Percentiles rank a stretch among this genome's conserved stretches.
These are phyloP conservation scores for Penicillium sp. DNA, from an alignment of 2,329 filamentous ascomycete species.

Conservation along the genomic window DNA sequence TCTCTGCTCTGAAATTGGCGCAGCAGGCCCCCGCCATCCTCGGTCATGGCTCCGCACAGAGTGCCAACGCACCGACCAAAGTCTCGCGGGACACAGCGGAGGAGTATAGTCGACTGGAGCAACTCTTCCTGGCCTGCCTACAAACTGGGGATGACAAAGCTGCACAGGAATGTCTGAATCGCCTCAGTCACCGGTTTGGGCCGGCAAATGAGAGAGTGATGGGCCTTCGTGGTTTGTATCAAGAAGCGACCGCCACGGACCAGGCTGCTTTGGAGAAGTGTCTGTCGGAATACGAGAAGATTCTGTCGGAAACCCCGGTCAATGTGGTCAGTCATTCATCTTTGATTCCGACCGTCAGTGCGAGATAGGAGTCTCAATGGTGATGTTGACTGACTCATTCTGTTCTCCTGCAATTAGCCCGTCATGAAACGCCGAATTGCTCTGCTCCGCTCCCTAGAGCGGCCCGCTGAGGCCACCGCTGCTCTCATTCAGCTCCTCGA, in stretches of 20 bases:
- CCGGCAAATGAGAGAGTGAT: conserved; percentile 77
- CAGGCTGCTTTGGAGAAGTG: conserved; percentile 61
- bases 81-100: conserved; percentile 63
- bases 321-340: conserved; percentile 61
- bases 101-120: conserved; percentile 80
- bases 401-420: conserved; percentile 48
- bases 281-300: conserved; percentile 69
- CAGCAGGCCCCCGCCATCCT: conserved; percentile 41
- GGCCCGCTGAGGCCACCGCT: conserved; percentile 64
- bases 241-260: conserved; percentile 71
- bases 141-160: conserved; percentile 75
- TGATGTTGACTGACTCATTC: background rate
- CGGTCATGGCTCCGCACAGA: conserved; percentile 44
- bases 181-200: conserved; percentile 75
- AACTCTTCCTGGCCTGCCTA: conserved; percentile 76
- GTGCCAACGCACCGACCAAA: conserved; percentile 46
- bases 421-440: conserved; percentile 80
- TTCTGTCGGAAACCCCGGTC: conserved; percentile 65
- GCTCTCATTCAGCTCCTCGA: conserved; percentile 71
- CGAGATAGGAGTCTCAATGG: background rate
- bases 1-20: conserved; percentile 41
- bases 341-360: background rate
- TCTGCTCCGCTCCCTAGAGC: conserved; percentile 67
- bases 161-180: conserved; percentile 68
- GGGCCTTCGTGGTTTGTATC: conserved; percentile 73